Evolutionary conservation across 768 basidiomycete genomes (phyloP).

Genomic region (Phylloporus sp.): DNA sequence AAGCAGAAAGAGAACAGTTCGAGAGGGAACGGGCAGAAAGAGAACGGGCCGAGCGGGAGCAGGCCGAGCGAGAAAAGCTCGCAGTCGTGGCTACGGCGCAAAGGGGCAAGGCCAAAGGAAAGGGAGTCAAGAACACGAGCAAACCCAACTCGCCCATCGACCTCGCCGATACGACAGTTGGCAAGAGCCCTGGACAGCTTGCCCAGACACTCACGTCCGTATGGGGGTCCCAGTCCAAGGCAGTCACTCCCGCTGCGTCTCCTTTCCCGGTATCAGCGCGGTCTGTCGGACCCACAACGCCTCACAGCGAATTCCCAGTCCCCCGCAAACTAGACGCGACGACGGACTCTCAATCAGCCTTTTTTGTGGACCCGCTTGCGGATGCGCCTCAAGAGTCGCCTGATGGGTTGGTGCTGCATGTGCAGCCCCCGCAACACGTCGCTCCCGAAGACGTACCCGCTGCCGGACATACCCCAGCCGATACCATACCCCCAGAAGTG

Average conservation of each 20-base stretch:
- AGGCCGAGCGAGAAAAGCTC: constrained; percentile 4
- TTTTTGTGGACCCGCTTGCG: background rate
- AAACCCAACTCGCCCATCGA: constrained; percentile 30
- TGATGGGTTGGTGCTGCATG: constrained; percentile 10
- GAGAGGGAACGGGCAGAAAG: constrained; percentile 2
- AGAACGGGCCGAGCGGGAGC: constrained; percentile 6
- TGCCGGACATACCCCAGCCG: constrained; percentile 26
- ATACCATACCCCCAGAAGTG: constrained; percentile 24
- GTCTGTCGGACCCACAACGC: constrained; percentile 23
- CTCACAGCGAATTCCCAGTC: constrained; percentile 12
- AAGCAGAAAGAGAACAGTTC: background rate
- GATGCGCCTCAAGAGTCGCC: constrained; percentile 3
- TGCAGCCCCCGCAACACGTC: constrained; percentile 4
- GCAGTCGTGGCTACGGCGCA: background rate
- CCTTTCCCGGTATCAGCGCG: constrained; percentile 20
- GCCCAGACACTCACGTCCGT: constrained; percentile 43
- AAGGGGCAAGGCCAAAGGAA: constrained; percentile 15
- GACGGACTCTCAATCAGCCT: constrained; percentile 8
- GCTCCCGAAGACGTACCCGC: constrained; percentile 1
- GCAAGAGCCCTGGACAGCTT: constrained; percentile 37
- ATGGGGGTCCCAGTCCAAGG: constrained; percentile 42
- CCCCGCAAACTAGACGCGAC: constrained; percentile 7
- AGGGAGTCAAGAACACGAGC: constrained; percentile 19
- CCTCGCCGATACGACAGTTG: constrained; percentile 34
- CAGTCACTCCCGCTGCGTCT: constrained; percentile 28